Base-by-base conservation (phyloP, 192 early-diverging fungal genomes). In the Coemansia sp. region DNA sequence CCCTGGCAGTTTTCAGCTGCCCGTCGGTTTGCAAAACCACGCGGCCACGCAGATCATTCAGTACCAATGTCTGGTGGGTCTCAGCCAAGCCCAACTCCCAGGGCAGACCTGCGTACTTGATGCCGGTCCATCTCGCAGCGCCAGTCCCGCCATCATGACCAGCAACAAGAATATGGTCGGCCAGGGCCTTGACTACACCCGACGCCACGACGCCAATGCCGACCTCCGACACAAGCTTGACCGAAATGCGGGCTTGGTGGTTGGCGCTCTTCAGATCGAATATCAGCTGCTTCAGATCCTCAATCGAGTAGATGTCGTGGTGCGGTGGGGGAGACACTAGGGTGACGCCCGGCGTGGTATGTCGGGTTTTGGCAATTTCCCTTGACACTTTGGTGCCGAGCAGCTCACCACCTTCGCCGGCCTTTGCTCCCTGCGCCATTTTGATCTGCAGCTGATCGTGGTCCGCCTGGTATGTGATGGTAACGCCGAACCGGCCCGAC, bases 81-180 rank as follows among this genome's bases (percentile, higher is more conserved):
- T 99, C 97, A n/a, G 96, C 96, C 29, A 99, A 84, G 70, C 97
- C 97, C 32, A 99, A 86, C 86, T 99, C 97, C 97, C 97, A 99
- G 12, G 97, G 97, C 61, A 99, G 82, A 76, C 97, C 97, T 21
- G 97, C 95, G 68, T 98, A 95, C 84, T 98, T 95, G 81, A 99
- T 99, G 77, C 97, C 94, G 21, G 97, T 99, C 92, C 92, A 99
- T 63, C 95, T 89, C 23, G 91, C 92, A 17, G 97, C 97, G 66
- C 97, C 97, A 15, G 97, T 99, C 72, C 97, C 97, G 85, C 97
- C 97, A 80, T 99, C 97, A 75, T 99, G 97, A 21, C 97, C 97
- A 34, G 90, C 89, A 67, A 93, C 87, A 38, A 99, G 84, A 60
- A 99, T 95, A 84, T 98, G 96, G 76, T 98, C 95, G 7, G 97